Base-by-base conservation (phyloP, 805 yeast species). In the Tetrapisispora fleetii region DNA sequence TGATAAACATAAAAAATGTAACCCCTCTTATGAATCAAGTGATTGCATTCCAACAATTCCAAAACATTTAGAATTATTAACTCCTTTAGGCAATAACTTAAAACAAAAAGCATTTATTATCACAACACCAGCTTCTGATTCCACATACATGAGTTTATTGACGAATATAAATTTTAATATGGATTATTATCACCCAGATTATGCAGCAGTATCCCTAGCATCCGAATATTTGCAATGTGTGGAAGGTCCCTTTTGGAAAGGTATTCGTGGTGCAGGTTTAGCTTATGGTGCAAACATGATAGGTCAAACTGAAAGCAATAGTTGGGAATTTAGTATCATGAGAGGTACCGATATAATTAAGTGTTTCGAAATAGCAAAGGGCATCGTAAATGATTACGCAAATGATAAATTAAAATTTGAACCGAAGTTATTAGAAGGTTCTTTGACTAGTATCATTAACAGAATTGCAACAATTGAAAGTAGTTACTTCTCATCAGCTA, bases 171-270 rank as follows among this genome's bases (percentile, higher is more conserved):
- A 91, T 1, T 56, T 59, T 18, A 45, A 59, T 46, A 45, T 62
- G 49, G 50, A 63, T 48, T 80, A 76, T 54, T 57, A 64, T 14
- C 73, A 79, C 43, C 69, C 72, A 19, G 96, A 90, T 56, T 71
- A 81, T 30, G 80, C 84, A 46, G 83, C 81, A 24, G 72, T 91
- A 38, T 75, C 83, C 0, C 73, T 90, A 27, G 86, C 89, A 7
- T 75, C 83, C 7, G 89, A 85, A 48, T 84, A 81, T 57, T 70
- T 93, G 48, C 85, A 83, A 54, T 84, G 88, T 36, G 88, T 87
- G 18, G 99, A 93, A 64, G 99, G 99, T 2, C 99, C 98, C 35
- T 83, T 91, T 53, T 91, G 98, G 97, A 78, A 87, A 58, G 96
- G 95, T 48, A 85, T 93, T 33, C 78, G 99, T 67, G 99, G 99